Evolutionary conservation across 2,329 filamentous ascomycete genomes (phyloP).

Genomic region (Fusarium buxicola): DNA sequence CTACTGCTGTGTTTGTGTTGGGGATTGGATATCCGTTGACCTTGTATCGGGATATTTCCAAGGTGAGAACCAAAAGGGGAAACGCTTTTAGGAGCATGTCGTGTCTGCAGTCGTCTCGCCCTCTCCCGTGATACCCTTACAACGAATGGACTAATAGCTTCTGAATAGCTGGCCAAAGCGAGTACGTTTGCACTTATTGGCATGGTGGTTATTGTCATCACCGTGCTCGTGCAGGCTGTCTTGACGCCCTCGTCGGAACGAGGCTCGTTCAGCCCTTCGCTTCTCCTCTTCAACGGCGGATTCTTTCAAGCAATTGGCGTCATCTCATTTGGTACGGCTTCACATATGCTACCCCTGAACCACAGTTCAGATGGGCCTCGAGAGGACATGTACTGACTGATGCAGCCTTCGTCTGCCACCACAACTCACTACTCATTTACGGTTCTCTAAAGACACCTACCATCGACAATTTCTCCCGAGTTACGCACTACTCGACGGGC

Average conservation of each 20-base stretch:
- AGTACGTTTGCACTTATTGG: constrained; percentile 92
- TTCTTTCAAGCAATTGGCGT: constrained; percentile 97
- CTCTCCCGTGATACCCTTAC: neutral
- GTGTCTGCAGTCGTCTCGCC: neutral
- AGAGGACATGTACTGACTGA: neutral
- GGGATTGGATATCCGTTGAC: constrained; percentile 91
- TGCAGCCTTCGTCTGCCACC: constrained; percentile 77
- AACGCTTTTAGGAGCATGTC: neutral
- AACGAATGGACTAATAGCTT: constrained; percentile 24
- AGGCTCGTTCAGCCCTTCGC: constrained; percentile 75
- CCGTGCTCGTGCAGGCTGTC: constrained; percentile 86
- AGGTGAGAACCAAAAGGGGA: constrained; percentile 66
- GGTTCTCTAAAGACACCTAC: constrained; percentile 94
- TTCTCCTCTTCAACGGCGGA: constrained; percentile 84
- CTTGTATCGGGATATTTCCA: constrained; percentile 95
- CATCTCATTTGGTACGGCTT: constrained; percentile 87
- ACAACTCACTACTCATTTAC: constrained; percentile 98
- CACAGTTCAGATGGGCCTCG: neutral
- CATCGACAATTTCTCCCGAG: constrained; percentile 90
- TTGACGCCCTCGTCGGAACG: constrained; percentile 77
- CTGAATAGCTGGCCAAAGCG: constrained; percentile 85
- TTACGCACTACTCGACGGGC: constrained; percentile 93
- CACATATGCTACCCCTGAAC: neutral
- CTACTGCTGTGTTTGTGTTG: constrained; percentile 89
- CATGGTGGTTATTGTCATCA: constrained; percentile 90